These are phyloP conservation scores for Fusarium solani-melongenae DNA, from an alignment of 2,329 filamentous ascomycete species.

Conservation along the genomic window DNA sequence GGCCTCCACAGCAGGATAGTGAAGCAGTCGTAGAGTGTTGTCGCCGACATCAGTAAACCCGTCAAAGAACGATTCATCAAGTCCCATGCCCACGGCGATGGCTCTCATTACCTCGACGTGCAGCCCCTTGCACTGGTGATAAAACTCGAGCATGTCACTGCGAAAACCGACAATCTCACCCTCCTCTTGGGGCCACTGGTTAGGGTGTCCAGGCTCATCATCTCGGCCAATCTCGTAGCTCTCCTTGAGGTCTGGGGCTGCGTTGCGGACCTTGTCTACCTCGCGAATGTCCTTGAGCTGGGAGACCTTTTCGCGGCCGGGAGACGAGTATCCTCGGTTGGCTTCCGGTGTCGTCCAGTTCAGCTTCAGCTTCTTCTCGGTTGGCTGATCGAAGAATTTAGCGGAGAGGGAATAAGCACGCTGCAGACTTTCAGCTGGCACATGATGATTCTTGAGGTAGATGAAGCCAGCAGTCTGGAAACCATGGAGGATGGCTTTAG, in stretches of 20 bases:
- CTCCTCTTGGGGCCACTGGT: conserved; percentile 75
- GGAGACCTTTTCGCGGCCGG: conserved; percentile 77
- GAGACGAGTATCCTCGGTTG: conserved; percentile 79
- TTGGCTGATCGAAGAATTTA: conserved; percentile 75
- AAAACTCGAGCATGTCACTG: conserved; percentile 79
- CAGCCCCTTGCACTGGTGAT: conserved; percentile 76
- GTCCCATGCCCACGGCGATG: conserved; percentile 82
- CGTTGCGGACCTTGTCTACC: conserved; percentile 67
- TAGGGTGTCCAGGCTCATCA: conserved; percentile 69
- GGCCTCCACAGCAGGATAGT: conserved; percentile 77
- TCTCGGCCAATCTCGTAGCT: conserved; percentile 74
- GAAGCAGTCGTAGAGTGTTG: conserved; percentile 78
- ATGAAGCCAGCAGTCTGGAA: conserved; percentile 91
- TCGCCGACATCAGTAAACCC: conserved; percentile 75
- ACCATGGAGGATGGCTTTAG: conserved; percentile 77
- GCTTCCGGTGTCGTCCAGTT: conserved; percentile 78
- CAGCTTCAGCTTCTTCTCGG: conserved; percentile 71
- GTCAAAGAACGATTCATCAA: conserved; percentile 81
- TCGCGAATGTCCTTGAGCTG: conserved; percentile 63
- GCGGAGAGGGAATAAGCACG: conserved; percentile 75
- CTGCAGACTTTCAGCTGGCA: conserved; percentile 68
- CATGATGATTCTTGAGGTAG: conserved; percentile 84
- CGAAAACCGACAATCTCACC: conserved; percentile 66
- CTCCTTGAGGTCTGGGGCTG: conserved; percentile 74
- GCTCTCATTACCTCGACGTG: conserved; percentile 85